Percentiles rank a stretch among this genome's conserved stretches.
Evolutionary conservation across 306 rosid genomes (phyloP).

Genomic region (Sophora flavescens): DNA sequence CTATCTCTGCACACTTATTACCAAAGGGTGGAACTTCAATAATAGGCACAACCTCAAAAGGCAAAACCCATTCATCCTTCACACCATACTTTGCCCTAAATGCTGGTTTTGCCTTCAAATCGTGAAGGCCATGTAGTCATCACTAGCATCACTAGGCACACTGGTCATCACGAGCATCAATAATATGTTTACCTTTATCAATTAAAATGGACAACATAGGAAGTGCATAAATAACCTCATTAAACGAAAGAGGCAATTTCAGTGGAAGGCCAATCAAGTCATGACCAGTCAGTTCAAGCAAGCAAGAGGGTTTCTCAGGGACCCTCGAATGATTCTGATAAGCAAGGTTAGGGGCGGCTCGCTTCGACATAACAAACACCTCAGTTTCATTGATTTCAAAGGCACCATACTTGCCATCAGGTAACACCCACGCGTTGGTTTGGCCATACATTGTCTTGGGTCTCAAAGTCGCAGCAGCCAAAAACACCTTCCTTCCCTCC

Average conservation of each 20-base stretch:
- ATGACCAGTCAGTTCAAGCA: constrained; percentile 75
- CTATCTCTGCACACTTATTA: constrained; percentile 80
- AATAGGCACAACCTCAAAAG: constrained; percentile 86
- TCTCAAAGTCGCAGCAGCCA: constrained; percentile 92
- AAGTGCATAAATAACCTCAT: constrained; percentile 83
- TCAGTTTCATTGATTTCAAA: constrained; percentile 84
- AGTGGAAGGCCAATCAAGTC: constrained; percentile 95
- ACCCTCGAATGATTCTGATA: constrained; percentile 77
- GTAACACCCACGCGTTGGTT: constrained; percentile 97
- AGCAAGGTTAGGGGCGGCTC: constrained; percentile 94
- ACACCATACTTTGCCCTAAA: constrained; percentile 80
- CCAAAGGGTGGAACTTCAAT: constrained; percentile 83
- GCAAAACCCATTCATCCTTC: constrained; percentile 90
- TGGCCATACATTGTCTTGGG: constrained; percentile 99
- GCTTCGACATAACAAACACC: constrained; percentile 67
- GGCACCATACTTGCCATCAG: constrained; percentile 94
- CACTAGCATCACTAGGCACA: constrained; percentile 97
- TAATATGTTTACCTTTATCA: constrained; percentile 96
- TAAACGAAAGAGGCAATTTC: constrained; percentile 80
- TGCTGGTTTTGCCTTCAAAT: constrained; percentile 79
- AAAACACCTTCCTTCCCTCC: constrained; percentile 80
- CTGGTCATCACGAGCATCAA: constrained; percentile 97
- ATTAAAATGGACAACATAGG: constrained; percentile 93
- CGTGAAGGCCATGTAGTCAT: constrained; percentile 94
- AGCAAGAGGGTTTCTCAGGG: constrained; percentile 78